phyloP scores from a whole-genome alignment of 257 asterid genomes.

The Solanum pinnatisectum region DNA sequence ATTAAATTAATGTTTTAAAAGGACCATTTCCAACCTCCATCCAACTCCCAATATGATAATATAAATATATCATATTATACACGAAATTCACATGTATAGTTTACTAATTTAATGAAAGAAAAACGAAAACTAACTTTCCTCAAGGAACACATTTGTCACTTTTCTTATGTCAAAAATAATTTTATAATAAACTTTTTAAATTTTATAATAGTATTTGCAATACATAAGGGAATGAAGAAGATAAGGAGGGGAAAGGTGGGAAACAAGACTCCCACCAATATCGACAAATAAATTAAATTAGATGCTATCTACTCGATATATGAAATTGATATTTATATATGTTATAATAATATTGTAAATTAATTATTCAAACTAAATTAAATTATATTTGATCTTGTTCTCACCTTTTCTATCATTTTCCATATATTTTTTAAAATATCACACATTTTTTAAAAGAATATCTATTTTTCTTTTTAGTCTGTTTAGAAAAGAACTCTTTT shows the following conservation, averaged over 20 bases:
- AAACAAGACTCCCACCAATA: background rate
- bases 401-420: too few relatives aligned
- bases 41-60: background rate
- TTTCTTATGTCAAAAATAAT: background rate
- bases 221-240: background rate
- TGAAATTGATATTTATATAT: background rate
- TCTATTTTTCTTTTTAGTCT: too few relatives aligned
- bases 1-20: background rate
- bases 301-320: background rate
- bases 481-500: rapidly evolving
- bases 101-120: background rate
- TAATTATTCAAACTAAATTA: too few relatives aligned
- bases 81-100: background rate
- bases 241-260: background rate
- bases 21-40: background rate
- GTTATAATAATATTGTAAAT: background rate
- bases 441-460: too few relatives aligned
- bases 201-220: background rate
- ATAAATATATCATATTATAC: background rate
- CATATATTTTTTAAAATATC: background rate
- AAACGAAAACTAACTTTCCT: background rate
- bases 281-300: background rate
- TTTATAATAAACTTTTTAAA: background rate
- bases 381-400: background rate
- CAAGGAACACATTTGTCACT: background rate